A percentile compares a stretch with the other conserved stretches of the same genome.
Evolutionary conservation across 148 eudicot genomes (phyloP).

Genomic region (Linanthus parryae): DNA sequence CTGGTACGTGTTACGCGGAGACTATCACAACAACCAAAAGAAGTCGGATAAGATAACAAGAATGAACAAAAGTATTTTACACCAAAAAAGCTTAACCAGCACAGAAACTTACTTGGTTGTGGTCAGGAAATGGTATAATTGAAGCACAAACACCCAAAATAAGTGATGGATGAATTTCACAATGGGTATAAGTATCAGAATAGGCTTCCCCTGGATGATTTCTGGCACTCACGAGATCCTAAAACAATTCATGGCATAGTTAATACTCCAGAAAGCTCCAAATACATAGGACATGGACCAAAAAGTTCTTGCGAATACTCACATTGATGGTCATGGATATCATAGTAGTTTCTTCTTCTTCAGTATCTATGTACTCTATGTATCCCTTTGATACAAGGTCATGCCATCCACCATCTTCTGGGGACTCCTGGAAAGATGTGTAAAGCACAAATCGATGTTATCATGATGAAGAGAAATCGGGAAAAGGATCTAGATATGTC

Average conservation of each 20-base stretch:
- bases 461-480: no score
- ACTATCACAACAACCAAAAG: slow-evolving; percentile 33
- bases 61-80: background rate
- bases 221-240: slow-evolving; percentile 91
- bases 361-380: slow-evolving; percentile 93
- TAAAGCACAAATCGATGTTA: no score
- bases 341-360: slow-evolving; percentile 99
- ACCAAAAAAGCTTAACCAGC: slow-evolving; percentile 1
- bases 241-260: slow-evolving; percentile 8
- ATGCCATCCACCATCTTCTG: slow-evolving; percentile 97
- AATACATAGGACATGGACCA: background rate
- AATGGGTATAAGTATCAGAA: slow-evolving; percentile 93
- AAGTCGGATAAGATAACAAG: background rate
- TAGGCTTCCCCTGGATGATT: slow-evolving; percentile 81
- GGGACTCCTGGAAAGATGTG: slow-evolving; percentile 66
- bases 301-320: slow-evolving; percentile 16
- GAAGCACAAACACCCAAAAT: slow-evolving; percentile 99
- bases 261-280: slow-evolving; percentile 1
- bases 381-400: slow-evolving; percentile 86
- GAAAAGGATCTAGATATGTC: no score
- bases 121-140: slow-evolving; percentile 96
- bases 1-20: slow-evolving; percentile 99
- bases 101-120: slow-evolving; percentile 63
- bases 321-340: slow-evolving; percentile 99
- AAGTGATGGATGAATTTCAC: slow-evolving; percentile 96